Evolutionary conservation across 2,329 filamentous ascomycete genomes (phyloP).

Genomic region (Colletotrichum magnum): DNA sequence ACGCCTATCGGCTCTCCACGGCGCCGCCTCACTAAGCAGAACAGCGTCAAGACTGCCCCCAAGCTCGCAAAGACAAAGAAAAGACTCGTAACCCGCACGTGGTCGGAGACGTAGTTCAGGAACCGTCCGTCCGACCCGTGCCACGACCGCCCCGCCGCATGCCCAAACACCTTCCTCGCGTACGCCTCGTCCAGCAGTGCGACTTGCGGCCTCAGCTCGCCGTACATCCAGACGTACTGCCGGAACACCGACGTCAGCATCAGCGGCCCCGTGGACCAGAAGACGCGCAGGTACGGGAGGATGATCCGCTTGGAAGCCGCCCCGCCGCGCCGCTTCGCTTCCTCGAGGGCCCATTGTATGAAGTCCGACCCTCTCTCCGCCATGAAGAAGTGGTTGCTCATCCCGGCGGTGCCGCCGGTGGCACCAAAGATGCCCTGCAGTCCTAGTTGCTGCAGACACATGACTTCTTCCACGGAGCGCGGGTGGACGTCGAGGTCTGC

Average conservation of each 20-base stretch:
- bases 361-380: constrained; percentile 40
- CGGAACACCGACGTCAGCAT: constrained; percentile 44
- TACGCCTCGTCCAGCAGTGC: constrained; percentile 40
- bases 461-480: constrained; percentile 24
- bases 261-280: constrained; percentile 46
- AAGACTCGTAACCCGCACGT: constrained; percentile 4
- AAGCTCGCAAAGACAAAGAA: background rate
- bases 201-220: constrained; percentile 4
- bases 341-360: constrained; percentile 42
- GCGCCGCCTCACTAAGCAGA: constrained; percentile 2
- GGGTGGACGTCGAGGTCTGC: constrained; percentile 45
- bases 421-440: constrained; percentile 39
- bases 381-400: constrained; percentile 48
- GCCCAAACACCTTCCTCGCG: constrained; percentile 30
- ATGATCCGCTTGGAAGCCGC: constrained; percentile 35
- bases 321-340: constrained; percentile 43
- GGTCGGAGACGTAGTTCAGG: constrained; percentile 44
- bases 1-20: constrained; percentile 3
- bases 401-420: constrained; percentile 27
- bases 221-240: constrained; percentile 40
- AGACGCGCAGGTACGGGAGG: constrained; percentile 45
- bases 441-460: constrained; percentile 40
- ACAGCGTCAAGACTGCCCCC: background rate
- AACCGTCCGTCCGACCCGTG: constrained; percentile 43
- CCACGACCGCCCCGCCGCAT: constrained; percentile 45